Evolutionary conservation across 805 yeast species (phyloP).

Genomic region (Torulaspora franciscae): DNA sequence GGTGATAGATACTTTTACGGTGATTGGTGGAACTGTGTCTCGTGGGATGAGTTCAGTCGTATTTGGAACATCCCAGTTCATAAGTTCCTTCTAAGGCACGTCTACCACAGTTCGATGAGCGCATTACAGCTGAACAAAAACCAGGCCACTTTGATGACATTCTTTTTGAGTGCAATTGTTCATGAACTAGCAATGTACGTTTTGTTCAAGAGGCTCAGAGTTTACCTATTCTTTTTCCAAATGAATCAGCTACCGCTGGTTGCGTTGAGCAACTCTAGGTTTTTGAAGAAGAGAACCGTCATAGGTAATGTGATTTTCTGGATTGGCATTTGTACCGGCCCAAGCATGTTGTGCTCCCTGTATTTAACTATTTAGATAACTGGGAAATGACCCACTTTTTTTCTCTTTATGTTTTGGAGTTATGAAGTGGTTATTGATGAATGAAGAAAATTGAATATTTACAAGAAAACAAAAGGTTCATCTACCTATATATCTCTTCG

Average conservation of each 20-base stretch:
- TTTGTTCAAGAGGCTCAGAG: constrained; percentile 72
- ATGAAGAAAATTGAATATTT: constrained; percentile 1
- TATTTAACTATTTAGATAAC: constrained; percentile 61
- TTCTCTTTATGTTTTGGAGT: neutral
- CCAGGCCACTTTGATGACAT: constrained; percentile 73
- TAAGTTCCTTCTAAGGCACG: constrained; percentile 82
- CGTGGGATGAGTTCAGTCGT: constrained; percentile 90
- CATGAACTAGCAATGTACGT: constrained; percentile 94
- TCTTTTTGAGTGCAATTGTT: constrained; percentile 69
- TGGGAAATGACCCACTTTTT: neutral
- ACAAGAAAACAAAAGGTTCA: neutral
- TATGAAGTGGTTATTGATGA: neutral
- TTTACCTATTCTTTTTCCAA: constrained; percentile 74
- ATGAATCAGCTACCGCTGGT: constrained; percentile 85
- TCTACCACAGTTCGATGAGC: constrained; percentile 84
- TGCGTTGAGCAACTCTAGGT: constrained; percentile 53
- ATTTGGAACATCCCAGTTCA: constrained; percentile 96
- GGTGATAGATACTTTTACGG: constrained; percentile 93
- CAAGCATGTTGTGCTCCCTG: constrained; percentile 78
- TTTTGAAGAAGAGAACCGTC: constrained; percentile 49
- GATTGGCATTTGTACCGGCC: constrained; percentile 88
- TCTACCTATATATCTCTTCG: constrained; percentile 75
- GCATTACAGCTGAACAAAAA: constrained; percentile 59
- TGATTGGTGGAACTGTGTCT: constrained; percentile 95
- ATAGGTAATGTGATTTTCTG: constrained; percentile 83